Base-by-base conservation (phyloP, 495 filamentous ascomycete species). In the Letharia columbiana region DNA sequence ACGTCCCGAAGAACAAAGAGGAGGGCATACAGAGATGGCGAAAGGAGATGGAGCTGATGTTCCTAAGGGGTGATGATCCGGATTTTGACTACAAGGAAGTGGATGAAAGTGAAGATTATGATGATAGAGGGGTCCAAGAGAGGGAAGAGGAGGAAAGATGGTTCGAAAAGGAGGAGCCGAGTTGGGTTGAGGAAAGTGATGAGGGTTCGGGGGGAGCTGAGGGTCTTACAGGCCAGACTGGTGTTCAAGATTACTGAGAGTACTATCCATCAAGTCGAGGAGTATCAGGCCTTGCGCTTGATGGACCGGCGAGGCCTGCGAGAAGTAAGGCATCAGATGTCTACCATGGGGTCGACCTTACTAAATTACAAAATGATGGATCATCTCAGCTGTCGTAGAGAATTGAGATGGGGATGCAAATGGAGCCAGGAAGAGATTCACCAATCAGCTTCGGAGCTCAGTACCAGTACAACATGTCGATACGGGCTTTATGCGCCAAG, bases 61-160 rank as follows among this genome's bases (percentile, higher is more conserved):
- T 95, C 68, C 69, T 93, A 41, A 75, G 80, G 37, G 90, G 90
- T 2, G 81, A 81, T 44, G 91, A 93, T 71, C 75, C 77, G 9
- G 91, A 95, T 59, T 92, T 95, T 67, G 88, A 91, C 52, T 93
- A 93, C 70, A 75, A 67, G 20, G 65, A 23, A 7, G 87, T 92
- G 37, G 91, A 93, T 71, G 77, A 81, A 54, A 85, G 87, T 73
- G 87, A 90, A 40, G 84, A 87, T 52, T 86, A 81, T 49, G 89
- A 93, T 75, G 85, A 88, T 71, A 73, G 82, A 66, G 73, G 71
- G 35, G 79, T 82, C 68, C 84, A 86, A 72, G 80, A 87, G 61
- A 68, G 75, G 33, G 82, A 87, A 62, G 71, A 69, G 61, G 76
- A 87, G 74, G 89, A 93, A 45, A 78, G 79, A 57, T 94, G 88